Evolutionary conservation across 2,329 filamentous ascomycete species (phyloP).

Genomic region (Ophiostoma sp.): DNA sequence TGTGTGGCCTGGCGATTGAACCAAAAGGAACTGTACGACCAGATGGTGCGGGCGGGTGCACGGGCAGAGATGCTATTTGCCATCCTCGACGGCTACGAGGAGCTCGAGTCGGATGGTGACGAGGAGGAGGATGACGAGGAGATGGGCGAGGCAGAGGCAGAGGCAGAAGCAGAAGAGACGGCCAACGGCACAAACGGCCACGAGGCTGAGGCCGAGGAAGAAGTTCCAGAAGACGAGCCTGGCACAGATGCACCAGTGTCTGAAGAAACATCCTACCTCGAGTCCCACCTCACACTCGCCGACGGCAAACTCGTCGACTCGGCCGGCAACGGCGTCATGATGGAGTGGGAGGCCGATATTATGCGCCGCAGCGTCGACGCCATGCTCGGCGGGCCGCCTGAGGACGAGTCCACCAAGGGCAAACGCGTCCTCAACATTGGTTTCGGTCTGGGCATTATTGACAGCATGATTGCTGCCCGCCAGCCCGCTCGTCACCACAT

Average conservation of each 20-base stretch:
- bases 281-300: slow-evolving; percentile 64
- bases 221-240: slow-evolving; percentile 30
- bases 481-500: slow-evolving; percentile 74
- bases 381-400: slow-evolving; percentile 53
- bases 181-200: slow-evolving; percentile 25
- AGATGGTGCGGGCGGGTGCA: slow-evolving; percentile 87
- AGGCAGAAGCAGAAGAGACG: background rate
- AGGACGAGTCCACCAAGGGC: slow-evolving; percentile 41
- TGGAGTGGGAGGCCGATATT: slow-evolving; percentile 86
- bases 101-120: slow-evolving; percentile 59
- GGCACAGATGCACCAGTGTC: slow-evolving; percentile 33
- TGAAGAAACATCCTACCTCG: slow-evolving; percentile 64
- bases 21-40: slow-evolving; percentile 69
- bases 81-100: slow-evolving; percentile 78
- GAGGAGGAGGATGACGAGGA: slow-evolving; percentile 48
- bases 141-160: slow-evolving; percentile 37
- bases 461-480: slow-evolving; percentile 70
- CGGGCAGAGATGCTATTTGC: slow-evolving; percentile 85
- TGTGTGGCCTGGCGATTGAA: slow-evolving; percentile 76
- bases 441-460: slow-evolving; percentile 89
- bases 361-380: slow-evolving; percentile 75
- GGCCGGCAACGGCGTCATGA: slow-evolving; percentile 84
- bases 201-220: slow-evolving; percentile 31
- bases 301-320: slow-evolving; percentile 70
- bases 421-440: slow-evolving; percentile 80